A percentile compares a stretch with the other conserved stretches of the same genome.
Evolutionary conservation across 345 rosid species (phyloP).

Genomic region (Eucalyptus erythrocorys): DNA sequence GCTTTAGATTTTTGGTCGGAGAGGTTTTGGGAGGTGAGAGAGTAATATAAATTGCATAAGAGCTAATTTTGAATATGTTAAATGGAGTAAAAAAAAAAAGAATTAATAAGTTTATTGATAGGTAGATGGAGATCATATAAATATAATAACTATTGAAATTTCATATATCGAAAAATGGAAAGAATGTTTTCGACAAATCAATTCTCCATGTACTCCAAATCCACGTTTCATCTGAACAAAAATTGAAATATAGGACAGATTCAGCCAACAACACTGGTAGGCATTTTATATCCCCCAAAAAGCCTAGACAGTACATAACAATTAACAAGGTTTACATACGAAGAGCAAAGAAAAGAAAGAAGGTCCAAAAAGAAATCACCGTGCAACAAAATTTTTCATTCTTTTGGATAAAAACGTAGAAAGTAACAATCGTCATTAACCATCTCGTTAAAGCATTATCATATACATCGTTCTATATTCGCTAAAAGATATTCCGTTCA

Average conservation of each 20-base stretch:
- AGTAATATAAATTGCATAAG: neutral
- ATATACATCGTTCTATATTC: rapidly evolving
- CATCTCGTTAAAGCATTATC: neutral
- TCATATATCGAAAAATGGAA: neutral
- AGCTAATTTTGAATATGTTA: neutral
- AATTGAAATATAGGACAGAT: neutral
- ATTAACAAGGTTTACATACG: neutral
- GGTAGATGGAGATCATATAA: neutral
- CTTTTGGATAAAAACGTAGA: neutral
- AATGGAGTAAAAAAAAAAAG: neutral
- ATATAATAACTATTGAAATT: neutral
- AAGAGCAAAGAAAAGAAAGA: neutral
- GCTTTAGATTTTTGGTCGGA: neutral
- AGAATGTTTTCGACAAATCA: neutral
- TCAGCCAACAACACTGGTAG: neutral
- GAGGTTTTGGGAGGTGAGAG: neutral
- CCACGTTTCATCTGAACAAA: neutral
- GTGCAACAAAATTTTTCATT: neutral
- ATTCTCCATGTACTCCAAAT: neutral
- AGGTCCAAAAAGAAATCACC: neutral
- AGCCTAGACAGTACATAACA: neutral
- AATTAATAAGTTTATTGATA: neutral
- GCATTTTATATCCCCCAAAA: neutral
- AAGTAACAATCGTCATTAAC: neutral
- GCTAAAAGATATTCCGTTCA: neutral